Conservation (phyloP, 2,329 filamentous ascomycete species). For the Colletotrichum spinosum region DNA sequence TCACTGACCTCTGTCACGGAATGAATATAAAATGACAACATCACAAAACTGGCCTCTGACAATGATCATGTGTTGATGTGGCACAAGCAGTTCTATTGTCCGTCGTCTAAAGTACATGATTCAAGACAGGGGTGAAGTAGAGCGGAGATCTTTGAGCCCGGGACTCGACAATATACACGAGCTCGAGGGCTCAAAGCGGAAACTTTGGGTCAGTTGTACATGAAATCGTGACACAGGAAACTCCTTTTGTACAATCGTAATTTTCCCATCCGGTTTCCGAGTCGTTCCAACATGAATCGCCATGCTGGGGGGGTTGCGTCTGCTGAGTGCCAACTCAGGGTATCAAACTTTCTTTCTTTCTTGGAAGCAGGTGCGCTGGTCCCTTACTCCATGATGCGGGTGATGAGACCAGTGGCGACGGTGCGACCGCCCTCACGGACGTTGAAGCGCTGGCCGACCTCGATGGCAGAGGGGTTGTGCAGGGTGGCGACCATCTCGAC, state of each 20-base stretch:
- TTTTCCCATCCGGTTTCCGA: slow-evolving; percentile 18
- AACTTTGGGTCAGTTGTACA: slow-evolving; percentile 41
- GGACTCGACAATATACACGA: slow-evolving; percentile 52
- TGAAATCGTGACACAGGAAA: slow-evolving; percentile 39
- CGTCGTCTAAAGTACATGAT: slow-evolving; percentile 50
- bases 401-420: slow-evolving; percentile 85
- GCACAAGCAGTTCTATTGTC: slow-evolving; percentile 32
- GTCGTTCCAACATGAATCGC: slow-evolving; percentile 15
- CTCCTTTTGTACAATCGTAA: slow-evolving; percentile 38
- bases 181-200: slow-evolving; percentile 39
- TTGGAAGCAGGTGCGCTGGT: neutral
- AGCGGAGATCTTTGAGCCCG: slow-evolving; percentile 54
- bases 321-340: slow-evolving; percentile 33
- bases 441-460: slow-evolving; percentile 96
- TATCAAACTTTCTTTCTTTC: slow-evolving; percentile 13
- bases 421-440: slow-evolving; percentile 96
- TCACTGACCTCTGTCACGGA: neutral
- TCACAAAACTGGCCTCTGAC: neutral
- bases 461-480: slow-evolving; percentile 86
- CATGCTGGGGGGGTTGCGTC: slow-evolving; percentile 6
- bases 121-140: slow-evolving; percentile 54
- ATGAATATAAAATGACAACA: neutral
- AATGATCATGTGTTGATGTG: slow-evolving; percentile 22
- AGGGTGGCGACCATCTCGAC: slow-evolving; percentile 95
- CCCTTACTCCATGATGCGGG: slow-evolving; percentile 73